These are phyloP conservation scores for Spathaspora arborariae DNA, from an alignment of 805 yeast genomes.

Conservation along the genomic window DNA sequence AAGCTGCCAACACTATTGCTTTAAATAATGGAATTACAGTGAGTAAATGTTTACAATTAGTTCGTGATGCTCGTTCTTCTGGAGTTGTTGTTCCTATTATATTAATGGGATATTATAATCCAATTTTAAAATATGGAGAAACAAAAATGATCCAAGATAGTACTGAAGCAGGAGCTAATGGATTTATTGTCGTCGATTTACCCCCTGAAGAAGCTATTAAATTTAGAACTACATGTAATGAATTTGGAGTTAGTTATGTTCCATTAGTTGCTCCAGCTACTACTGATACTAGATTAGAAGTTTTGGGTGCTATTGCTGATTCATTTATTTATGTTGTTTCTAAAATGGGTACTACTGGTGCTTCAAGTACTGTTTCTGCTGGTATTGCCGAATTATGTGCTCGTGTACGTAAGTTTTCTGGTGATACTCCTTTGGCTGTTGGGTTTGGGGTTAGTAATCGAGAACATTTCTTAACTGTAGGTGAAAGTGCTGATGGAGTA, in stretches of 20 bases:
- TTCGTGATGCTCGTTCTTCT: conserved; percentile 66
- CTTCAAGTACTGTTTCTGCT: conserved; percentile 57
- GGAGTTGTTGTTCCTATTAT: conserved; percentile 89
- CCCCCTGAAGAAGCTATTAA: conserved; percentile 97
- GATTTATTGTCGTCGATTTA: conserved; percentile 89
- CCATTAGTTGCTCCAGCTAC: conserved; percentile 98
- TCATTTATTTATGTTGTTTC: conserved; percentile 96
- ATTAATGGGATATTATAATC: conserved; percentile 98
- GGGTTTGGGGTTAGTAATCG: conserved; percentile 97
- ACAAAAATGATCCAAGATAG: conserved; percentile 73
- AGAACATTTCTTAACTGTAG: conserved; percentile 81
- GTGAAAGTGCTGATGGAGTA: conserved; percentile 85
- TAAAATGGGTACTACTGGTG: conserved; percentile 98
- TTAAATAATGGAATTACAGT: conserved; percentile 80
- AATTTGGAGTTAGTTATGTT: conserved; percentile 72
- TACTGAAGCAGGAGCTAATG: conserved; percentile 89
- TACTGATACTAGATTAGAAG: conserved; percentile 78
- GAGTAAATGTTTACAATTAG: conserved; percentile 62
- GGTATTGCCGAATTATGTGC: conserved; percentile 66
- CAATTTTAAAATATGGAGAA: conserved; percentile 87
- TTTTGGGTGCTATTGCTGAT: conserved; percentile 83
- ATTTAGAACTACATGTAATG: conserved; percentile 69
- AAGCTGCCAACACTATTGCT: conserved; percentile 80
- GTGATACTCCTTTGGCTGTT: conserved; percentile 73
- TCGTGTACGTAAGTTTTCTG: conserved; percentile 74